phyloP scores from a whole-genome alignment of 1,284 basidiomycete species.

The Pseudomicrostroma phylloplanum region DNA sequence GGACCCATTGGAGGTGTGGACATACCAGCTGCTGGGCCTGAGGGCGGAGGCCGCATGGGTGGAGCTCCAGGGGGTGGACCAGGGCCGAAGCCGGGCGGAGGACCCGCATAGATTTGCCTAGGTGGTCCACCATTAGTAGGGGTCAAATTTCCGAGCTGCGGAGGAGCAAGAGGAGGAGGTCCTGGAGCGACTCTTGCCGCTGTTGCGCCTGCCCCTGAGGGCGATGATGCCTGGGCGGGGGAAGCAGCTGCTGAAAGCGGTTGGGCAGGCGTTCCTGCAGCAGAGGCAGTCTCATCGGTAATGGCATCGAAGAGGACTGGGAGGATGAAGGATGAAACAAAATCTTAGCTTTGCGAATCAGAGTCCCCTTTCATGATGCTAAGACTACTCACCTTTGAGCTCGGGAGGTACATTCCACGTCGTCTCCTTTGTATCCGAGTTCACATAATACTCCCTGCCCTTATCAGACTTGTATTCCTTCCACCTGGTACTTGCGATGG shows the following conservation, averaged over 20 bases:
- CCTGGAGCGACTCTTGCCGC: conserved; percentile 5
- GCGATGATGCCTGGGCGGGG: neutral
- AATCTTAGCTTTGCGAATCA: neutral
- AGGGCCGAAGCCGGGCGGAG: conserved; percentile 15
- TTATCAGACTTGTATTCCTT: conserved; percentile 47
- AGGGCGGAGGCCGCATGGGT: conserved; percentile 4
- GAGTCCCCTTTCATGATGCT: neutral
- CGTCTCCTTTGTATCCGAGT: conserved; percentile 45
- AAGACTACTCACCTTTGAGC: conserved; percentile 20
- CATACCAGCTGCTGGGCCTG: conserved; percentile 2
- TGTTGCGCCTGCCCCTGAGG: neutral
- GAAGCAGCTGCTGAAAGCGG: neutral
- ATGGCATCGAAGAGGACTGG: conserved; percentile 34
- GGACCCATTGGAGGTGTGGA: conserved; percentile 8
- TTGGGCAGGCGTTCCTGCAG: conserved; percentile 3
- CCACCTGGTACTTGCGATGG: conserved; percentile 45
- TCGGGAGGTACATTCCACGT: conserved; percentile 45
- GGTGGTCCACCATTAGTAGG: neutral
- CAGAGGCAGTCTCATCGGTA: conserved; percentile 16
- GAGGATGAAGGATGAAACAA: neutral
- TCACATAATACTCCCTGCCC: conserved; percentile 43
- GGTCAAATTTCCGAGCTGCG: neutral
- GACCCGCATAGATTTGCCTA: conserved; percentile 13
- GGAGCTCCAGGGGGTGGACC: conserved; percentile 6
- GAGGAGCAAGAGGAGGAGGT: neutral